These are phyloP conservation scores for Bryoerythrophyllum caledonicum DNA, from an alignment of 225 moss, liverwort and hornwort species.

Conservation along the genomic window DNA sequence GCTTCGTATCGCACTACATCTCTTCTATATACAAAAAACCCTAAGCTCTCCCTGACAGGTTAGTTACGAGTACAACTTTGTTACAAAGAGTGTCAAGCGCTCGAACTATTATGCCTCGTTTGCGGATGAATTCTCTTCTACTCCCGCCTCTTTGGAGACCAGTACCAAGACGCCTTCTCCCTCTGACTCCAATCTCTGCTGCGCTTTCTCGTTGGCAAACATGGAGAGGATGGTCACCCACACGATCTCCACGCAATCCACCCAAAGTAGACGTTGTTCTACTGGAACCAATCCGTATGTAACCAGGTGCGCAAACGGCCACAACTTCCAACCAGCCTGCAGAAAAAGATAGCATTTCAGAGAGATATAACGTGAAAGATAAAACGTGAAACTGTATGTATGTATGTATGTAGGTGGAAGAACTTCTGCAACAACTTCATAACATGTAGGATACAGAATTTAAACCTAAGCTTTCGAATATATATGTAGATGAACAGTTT, in stretches of 20 bases:
- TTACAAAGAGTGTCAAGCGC: background rate
- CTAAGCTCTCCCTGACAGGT: background rate
- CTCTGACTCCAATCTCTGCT: conserved; percentile 39
- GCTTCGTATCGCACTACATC: conserved; percentile 14
- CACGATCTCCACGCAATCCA: conserved; percentile 56
- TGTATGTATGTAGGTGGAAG: too few species aligned
- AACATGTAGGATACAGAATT: too few species aligned
- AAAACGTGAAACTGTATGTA: too few species aligned
- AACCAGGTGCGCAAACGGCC: conserved; percentile 60
- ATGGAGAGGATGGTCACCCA: conserved; percentile 61
- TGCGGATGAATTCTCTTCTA: background rate
- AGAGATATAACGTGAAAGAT: background rate
- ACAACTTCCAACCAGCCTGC: conserved; percentile 91
- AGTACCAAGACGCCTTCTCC: conserved; percentile 24
- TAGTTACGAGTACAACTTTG: conserved; percentile 23
- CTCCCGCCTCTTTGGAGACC: background rate
- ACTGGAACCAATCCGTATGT: conserved; percentile 59
- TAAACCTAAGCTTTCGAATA: too few species aligned
- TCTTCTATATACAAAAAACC: conserved; percentile 34
- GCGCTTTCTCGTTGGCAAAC: conserved; percentile 55
- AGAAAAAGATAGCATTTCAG: background rate
- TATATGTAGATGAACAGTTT: too few species aligned
- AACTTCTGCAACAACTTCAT: too few species aligned
- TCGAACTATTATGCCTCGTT: conserved; percentile 13
- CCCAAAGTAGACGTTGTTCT: conserved; percentile 62